phyloP scores from a whole-genome alignment of 2,329 filamentous ascomycete species.

The Myrmaecium sp. region DNA sequence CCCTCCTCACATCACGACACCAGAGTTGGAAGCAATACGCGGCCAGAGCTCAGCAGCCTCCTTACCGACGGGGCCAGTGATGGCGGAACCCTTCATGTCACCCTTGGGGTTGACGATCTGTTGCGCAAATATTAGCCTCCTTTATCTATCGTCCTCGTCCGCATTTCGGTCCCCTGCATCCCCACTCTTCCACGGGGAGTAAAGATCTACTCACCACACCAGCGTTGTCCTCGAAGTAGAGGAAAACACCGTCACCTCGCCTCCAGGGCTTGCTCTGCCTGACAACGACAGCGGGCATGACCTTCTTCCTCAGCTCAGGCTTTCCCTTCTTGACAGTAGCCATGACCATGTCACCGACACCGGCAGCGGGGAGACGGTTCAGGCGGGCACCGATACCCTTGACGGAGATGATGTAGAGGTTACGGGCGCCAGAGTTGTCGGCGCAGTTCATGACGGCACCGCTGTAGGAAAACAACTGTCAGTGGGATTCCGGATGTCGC shows the following conservation, averaged over 20 bases:
- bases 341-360: constrained; percentile 99
- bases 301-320: constrained; percentile 99
- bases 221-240: constrained; percentile 99
- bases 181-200: constrained; percentile 2
- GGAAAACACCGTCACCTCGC: constrained; percentile 93
- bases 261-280: constrained; percentile 99
- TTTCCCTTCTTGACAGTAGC: constrained; percentile 99
- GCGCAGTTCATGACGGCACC: constrained; percentile 99
- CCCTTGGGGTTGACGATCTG: constrained; percentile 99
- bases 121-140: constrained; percentile 1
- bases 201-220: constrained; percentile 61
- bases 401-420: constrained; percentile 99
- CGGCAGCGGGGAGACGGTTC: constrained; percentile 91
- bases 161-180: background rate
- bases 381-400: constrained; percentile 96
- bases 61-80: constrained; percentile 98
- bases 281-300: constrained; percentile 98
- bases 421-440: constrained; percentile 97
- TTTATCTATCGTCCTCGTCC: background rate
- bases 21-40: constrained; percentile 99
- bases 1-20: constrained; percentile 97
- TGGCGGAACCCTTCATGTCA: constrained; percentile 99
- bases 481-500: constrained; percentile 10
- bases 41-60: constrained; percentile 99
- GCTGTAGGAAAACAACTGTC: constrained; percentile 40